Conservation (phyloP, 495 filamentous ascomycete species). For the Penicillium antarcticum region DNA sequence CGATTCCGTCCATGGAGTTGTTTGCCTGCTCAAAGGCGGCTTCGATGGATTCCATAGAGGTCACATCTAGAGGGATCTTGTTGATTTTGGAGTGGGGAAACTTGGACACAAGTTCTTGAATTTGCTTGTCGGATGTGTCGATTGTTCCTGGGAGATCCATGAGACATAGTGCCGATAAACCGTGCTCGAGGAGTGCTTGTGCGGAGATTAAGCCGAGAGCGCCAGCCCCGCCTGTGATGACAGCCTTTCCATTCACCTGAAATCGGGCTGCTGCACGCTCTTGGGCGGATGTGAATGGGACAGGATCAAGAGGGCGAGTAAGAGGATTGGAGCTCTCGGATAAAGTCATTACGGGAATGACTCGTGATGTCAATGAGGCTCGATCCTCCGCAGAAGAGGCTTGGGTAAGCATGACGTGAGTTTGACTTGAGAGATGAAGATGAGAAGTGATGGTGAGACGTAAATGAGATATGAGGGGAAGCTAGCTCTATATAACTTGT, state of each 20-base stretch:
- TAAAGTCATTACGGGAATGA: constrained; percentile 59
- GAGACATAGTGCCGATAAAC: constrained; percentile 55
- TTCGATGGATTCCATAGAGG: constrained; percentile 47
- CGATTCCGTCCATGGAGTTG: constrained; percentile 49
- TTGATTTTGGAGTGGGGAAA: constrained; percentile 53
- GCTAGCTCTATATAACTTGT: no score
- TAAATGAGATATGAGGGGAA: no score
- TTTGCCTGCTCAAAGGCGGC: constrained; percentile 37
- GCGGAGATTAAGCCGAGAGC: constrained; percentile 58
- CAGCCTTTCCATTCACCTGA: constrained; percentile 59
- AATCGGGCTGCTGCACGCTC: constrained; percentile 54
- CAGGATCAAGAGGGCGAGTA: constrained; percentile 24
- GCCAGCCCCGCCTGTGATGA: constrained; percentile 68
- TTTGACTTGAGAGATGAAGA: no score
- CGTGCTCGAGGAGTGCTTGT: constrained; percentile 70
- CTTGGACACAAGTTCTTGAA: constrained; percentile 40
- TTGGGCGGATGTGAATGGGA: constrained; percentile 48
- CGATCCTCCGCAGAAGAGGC: neutral
- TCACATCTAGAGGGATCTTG: constrained; percentile 56
- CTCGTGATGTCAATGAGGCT: constrained; percentile 36
- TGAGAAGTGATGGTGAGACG: no score
- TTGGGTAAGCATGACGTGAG: neutral
- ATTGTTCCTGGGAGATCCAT: constrained; percentile 53
- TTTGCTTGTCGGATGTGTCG: constrained; percentile 33
- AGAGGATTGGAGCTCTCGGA: constrained; percentile 34